Conservation (phyloP, 768 basidiomycete species). For the Serendipita sp. region DNA sequence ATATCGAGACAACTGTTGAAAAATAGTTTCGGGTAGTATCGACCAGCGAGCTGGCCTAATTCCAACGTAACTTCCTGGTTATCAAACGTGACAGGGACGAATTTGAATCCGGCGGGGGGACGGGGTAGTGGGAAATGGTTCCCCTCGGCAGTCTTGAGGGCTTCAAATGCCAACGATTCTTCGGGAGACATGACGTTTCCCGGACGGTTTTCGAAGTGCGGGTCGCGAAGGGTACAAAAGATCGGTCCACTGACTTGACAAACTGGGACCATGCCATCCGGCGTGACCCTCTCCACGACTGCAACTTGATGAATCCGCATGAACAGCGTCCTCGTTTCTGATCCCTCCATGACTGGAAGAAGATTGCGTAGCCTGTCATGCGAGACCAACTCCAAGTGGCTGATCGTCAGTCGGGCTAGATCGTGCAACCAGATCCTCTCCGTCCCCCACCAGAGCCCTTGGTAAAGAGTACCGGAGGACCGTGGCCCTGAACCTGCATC, state of each 20-base stretch:
- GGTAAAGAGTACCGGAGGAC: slow-evolving; percentile 39
- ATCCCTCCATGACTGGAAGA: slow-evolving; percentile 45
- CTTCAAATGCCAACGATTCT: background rate
- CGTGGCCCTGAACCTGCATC: slow-evolving; percentile 31
- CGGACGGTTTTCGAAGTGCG: background rate
- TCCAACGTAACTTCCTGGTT: slow-evolving; percentile 52
- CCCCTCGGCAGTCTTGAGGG: background rate
- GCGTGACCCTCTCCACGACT: slow-evolving; percentile 32
- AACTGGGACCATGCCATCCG: background rate
- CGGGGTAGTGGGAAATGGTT: slow-evolving; percentile 32
- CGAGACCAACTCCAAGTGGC: background rate
- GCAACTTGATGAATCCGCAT: slow-evolving; percentile 53
- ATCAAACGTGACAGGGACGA: slow-evolving; percentile 46
- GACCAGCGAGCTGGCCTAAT: slow-evolving; percentile 53
- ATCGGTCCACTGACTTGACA: background rate
- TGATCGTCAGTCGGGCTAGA: slow-evolving; percentile 59
- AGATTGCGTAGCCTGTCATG: slow-evolving; percentile 25
- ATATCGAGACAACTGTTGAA: background rate
- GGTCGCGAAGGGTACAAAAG: background rate
- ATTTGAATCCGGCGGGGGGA: slow-evolving; percentile 51
- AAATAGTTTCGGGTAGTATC: slow-evolving; percentile 57
- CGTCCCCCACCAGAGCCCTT: slow-evolving; percentile 80
- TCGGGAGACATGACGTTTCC: background rate
- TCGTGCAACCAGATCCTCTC: slow-evolving; percentile 82
- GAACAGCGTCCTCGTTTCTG: slow-evolving; percentile 48